Evolutionary conservation across 306 rosid species (phyloP).

Genomic region (Mimosa bimucronata): DNA sequence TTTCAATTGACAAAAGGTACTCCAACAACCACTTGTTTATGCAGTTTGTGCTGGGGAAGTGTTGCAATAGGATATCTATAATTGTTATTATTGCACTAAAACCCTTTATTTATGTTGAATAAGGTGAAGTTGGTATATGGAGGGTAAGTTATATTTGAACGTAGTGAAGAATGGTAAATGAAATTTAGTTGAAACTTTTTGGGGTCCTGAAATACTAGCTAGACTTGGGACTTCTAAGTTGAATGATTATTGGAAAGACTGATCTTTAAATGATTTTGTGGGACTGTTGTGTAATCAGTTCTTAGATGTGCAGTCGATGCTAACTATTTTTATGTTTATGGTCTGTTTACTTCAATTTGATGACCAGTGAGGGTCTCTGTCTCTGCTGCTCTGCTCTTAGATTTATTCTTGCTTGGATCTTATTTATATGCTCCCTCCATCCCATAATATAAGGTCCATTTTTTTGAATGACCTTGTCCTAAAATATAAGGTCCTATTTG

Average conservation of each 20-base stretch:
- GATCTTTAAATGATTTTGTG: neutral
- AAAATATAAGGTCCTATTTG: too few relatives aligned
- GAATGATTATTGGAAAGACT: constrained; percentile 12
- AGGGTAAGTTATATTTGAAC: neutral
- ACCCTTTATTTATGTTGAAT: neutral
- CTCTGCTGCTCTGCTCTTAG: too few relatives aligned
- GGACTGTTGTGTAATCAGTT: neutral
- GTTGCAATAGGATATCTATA: neutral
- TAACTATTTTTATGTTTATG: neutral
- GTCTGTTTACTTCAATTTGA: too few relatives aligned
- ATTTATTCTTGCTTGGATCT: too few relatives aligned
- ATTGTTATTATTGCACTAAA: neutral
- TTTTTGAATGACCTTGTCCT: too few relatives aligned
- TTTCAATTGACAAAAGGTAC: constrained; percentile 86
- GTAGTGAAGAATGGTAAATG: neutral
- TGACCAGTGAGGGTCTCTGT: too few relatives aligned
- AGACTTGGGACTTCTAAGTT: neutral
- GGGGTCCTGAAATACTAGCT: constrained; percentile 2
- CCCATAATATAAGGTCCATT: too few relatives aligned
- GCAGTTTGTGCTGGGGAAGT: constrained; percentile 3
- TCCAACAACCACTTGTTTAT: constrained; percentile 27
- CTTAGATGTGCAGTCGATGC: neutral
- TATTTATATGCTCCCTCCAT: too few relatives aligned
- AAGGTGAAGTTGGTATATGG: neutral
- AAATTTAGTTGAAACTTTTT: constrained; percentile 10